phyloP scores from a whole-genome alignment of 2,329 filamentous ascomycete species.

The Madurella mycetomatis region DNA sequence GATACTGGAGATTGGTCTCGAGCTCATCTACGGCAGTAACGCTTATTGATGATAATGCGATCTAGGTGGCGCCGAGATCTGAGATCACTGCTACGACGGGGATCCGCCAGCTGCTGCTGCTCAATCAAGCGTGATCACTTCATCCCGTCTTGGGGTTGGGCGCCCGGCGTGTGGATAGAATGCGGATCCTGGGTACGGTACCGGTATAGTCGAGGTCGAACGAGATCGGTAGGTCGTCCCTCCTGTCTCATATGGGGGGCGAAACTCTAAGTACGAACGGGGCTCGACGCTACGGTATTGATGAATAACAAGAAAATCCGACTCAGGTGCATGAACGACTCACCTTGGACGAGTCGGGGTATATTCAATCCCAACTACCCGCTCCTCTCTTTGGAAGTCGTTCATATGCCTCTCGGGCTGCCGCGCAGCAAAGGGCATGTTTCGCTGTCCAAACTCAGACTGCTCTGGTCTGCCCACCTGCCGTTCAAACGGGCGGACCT shows the following conservation, averaged over 20 bases:
- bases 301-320: not conserved
- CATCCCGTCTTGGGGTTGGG: conserved; percentile 3
- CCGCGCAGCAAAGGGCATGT: not conserved
- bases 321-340: not conserved
- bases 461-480: conserved; percentile 2
- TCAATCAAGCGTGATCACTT: conserved; percentile 17
- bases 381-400: conserved; percentile 17
- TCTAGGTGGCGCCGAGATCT: not conserved
- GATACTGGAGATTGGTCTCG: not conserved
- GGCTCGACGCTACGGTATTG: not conserved
- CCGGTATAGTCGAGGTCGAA: conserved; percentile 2
- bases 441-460: not conserved
- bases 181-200: not conserved
- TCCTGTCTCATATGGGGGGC: not conserved
- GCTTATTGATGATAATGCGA: not conserved
- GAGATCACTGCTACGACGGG: not conserved
- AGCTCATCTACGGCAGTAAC: not conserved
- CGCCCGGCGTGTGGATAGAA: conserved; percentile 5
- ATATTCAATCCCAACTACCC: conserved; percentile 25
- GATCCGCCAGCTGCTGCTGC: not conserved
- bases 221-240: conserved; percentile 6
- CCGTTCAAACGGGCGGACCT: conserved; percentile 4
- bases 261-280: not conserved
- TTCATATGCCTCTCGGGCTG: not conserved
- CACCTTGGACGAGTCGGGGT: conserved; percentile 14